Base-by-base conservation (phyloP, 192 early-diverging fungal genomes). In the Backusella parvicylindrica region DNA sequence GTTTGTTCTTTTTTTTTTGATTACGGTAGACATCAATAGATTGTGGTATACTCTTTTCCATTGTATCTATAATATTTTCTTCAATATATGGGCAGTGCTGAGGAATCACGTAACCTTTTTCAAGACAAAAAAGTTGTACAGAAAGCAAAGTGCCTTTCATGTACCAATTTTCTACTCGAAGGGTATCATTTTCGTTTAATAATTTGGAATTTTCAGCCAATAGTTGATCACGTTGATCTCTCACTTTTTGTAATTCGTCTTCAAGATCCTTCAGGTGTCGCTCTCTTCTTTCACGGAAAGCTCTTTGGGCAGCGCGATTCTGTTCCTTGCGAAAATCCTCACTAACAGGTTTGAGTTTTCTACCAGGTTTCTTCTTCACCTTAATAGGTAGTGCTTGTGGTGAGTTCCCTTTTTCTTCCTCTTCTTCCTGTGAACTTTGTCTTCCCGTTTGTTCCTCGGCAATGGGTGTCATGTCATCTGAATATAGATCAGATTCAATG, bases 261-360 rank as follows among this genome's bases (percentile, higher is more conserved):
- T 97, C 95, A 2, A 97, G 83, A 16, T 91, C 86, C 66, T 88
- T 81, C 13, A 95, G 79, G 74, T 95, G 92, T 38, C 87, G 86
- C 71, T 95, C 90, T 72, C 92, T 94, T 68, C 95, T 88, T 79
- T 97, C 94, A 67, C 95, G 91, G 78, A 97, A 97, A 3, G 95
- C 95, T 16, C 95, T 86, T 83, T 97, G 95, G 0, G 95, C 95
- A 12, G 93, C 94, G 11, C 95, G 86, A 80, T 97, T 97, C 81
- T 97, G 95, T 16, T 91, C 94, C 36, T 89, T 89, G 3, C 88
- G 79, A 32, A 88, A 77, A 21, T 85, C 88, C 23, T 86, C 85
- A 8, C 85, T 86, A 15, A 85, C 85, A 63, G 88, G 88, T 30
- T 88, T 86, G 21, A 86, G 88, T 40, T 89, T 89, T 15, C 88